Conservation (phyloP, 306 rosid species). For the Prunus mume region DNA sequence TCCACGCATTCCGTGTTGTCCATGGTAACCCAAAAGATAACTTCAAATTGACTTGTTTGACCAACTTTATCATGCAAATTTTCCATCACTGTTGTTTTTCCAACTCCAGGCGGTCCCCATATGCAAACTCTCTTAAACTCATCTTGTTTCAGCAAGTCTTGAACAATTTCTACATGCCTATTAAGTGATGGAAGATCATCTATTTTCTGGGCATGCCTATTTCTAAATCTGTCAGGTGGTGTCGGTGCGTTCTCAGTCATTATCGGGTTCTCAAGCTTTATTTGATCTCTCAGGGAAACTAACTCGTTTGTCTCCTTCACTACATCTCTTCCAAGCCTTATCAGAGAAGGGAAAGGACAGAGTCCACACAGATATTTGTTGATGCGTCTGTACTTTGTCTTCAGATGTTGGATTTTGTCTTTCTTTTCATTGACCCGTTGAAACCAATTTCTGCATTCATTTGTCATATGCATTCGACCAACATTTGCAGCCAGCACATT, state of each 20-base stretch:
- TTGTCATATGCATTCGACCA: neutral
- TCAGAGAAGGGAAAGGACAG: neutral
- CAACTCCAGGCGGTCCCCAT: constrained; percentile 1
- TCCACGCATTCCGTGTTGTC: neutral
- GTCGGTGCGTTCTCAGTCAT: neutral
- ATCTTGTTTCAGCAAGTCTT: neutral
- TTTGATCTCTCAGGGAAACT: neutral
- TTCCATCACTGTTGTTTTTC: neutral
- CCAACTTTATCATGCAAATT: neutral
- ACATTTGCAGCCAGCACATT: neutral
- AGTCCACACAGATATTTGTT: neutral
- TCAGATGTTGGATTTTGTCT: neutral
- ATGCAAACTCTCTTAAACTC: neutral
- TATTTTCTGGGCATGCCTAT: neutral
- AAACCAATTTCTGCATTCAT: neutral
- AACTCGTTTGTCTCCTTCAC: neutral
- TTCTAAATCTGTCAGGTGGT: neutral
- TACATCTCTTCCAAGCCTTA: neutral
- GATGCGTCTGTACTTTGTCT: neutral
- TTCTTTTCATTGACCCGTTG: neutral
- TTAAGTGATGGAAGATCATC: neutral
- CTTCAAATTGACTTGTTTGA: neutral
- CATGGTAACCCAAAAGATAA: neutral
- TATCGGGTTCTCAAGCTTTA: neutral
- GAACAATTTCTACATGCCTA: neutral